Conservation (phyloP, 2,329 filamentous ascomycete genomes). For the Exutisphaerella laricina region DNA sequence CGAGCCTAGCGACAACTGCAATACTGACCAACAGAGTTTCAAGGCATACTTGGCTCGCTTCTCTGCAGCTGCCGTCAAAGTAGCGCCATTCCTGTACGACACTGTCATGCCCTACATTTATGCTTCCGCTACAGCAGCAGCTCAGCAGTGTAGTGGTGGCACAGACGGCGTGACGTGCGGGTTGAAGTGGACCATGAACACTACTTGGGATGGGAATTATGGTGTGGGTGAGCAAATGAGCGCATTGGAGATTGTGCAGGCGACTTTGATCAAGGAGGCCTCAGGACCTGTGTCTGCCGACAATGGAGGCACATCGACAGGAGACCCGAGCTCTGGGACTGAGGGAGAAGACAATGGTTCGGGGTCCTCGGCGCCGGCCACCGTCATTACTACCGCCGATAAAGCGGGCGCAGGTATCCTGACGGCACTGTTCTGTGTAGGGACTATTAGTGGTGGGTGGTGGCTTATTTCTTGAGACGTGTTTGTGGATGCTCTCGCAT, state of each 20-base stretch:
- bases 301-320: constrained; percentile 49
- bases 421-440: constrained; percentile 19
- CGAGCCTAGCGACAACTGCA: constrained; percentile 37
- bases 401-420: constrained; percentile 57
- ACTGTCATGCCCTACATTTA: constrained; percentile 49
- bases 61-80: constrained; percentile 50
- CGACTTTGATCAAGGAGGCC: constrained; percentile 35
- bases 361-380: constrained; percentile 21
- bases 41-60: constrained; percentile 41
- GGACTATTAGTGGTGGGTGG: constrained; percentile 19
- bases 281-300: constrained; percentile 41
- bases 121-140: constrained; percentile 51
- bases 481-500: too few species aligned
- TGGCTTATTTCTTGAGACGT: constrained; percentile 4
- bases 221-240: constrained; percentile 56
- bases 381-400: constrained; percentile 54
- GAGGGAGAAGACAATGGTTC: constrained; percentile 26
- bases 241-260: constrained; percentile 47
- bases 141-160: constrained; percentile 49
- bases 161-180: constrained; percentile 42
- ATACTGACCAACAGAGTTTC: constrained; percentile 40
- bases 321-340: constrained; percentile 42
- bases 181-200: constrained; percentile 36
- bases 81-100: constrained; percentile 52
- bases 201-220: constrained; percentile 40